phyloP scores from a whole-genome alignment of 805 yeast genomes.

The Starmerella asiatica region DNA sequence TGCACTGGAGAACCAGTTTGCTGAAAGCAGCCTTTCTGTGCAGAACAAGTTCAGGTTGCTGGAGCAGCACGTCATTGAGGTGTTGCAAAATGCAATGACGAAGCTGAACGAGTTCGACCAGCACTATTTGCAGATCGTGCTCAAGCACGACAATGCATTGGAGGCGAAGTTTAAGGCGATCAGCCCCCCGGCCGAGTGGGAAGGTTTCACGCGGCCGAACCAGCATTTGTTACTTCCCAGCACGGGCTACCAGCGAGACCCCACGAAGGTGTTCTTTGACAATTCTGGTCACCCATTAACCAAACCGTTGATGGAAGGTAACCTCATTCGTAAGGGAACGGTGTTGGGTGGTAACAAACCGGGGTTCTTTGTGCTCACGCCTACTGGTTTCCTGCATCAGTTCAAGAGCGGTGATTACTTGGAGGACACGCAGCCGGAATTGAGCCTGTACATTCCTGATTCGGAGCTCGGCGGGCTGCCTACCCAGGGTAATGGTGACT shows the following conservation, averaged over 20 bases:
- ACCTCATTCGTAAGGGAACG: conserved; percentile 33
- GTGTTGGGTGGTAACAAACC: conserved; percentile 33
- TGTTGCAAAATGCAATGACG: conserved; percentile 31
- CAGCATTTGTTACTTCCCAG: conserved; percentile 26
- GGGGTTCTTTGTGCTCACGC: conserved; percentile 37
- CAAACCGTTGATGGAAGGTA: conserved; percentile 37
- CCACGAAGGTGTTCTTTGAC: conserved; percentile 29
- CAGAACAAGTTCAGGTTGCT: conserved; percentile 32
- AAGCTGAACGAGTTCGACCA: conserved; percentile 24
- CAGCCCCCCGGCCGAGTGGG: conserved; percentile 36
- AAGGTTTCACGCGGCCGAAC: conserved; percentile 28
- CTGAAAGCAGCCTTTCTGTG: conserved; percentile 32
- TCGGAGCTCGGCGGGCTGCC: conserved; percentile 31
- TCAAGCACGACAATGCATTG: conserved; percentile 24
- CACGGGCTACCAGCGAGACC: conserved; percentile 28
- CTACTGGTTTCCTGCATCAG: conserved; percentile 34
- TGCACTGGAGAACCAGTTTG: conserved; percentile 33
- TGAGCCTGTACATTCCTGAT: conserved; percentile 38
- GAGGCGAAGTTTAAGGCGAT: conserved; percentile 27
- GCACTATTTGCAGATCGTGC: conserved; percentile 23
- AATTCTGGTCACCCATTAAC: conserved; percentile 32
- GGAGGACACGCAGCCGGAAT: conserved; percentile 35
- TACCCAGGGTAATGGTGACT: conserved; percentile 24
- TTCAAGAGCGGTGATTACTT: conserved; percentile 31
- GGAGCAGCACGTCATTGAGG: conserved; percentile 34